Conservation (phyloP, 345 rosid species). For the Triadica sebifera region DNA sequence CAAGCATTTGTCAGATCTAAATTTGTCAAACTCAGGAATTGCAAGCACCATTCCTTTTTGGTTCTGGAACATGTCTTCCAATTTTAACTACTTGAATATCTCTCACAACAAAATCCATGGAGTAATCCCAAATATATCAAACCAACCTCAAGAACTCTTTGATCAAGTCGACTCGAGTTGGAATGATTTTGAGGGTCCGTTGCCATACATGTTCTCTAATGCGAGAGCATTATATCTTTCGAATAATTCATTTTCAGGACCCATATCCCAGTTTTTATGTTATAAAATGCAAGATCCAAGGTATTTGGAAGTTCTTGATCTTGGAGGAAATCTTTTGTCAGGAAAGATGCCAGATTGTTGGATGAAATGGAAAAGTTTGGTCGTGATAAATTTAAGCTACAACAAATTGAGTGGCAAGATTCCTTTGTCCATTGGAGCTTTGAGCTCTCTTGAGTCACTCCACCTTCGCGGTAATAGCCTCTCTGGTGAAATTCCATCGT, state of each 20-base stretch:
- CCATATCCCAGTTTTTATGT: background rate
- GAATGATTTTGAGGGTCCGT: constrained; percentile 4
- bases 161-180: background rate
- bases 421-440: too few relatives aligned
- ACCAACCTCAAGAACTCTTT: background rate
- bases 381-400: too few relatives aligned
- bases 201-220: background rate
- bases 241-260: constrained; percentile 12
- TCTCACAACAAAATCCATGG: constrained; percentile 6
- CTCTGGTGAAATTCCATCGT: too few relatives aligned
- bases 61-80: constrained; percentile 1
- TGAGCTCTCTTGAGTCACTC: too few relatives aligned
- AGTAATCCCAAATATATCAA: background rate
- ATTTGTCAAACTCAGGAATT: constrained; percentile 1
- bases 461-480: too few relatives aligned
- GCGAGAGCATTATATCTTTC: constrained; percentile 8
- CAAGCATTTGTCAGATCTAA: background rate
- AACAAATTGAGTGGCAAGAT: too few relatives aligned
- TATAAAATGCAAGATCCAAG: background rate
- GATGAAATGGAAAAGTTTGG: too few relatives aligned
- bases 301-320: background rate
- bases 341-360: too few relatives aligned
- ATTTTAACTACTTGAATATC: background rate
- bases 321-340: too few relatives aligned
- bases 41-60: background rate